Evolutionary conservation across 2,329 filamentous ascomycete genomes (phyloP), one percentile per base, ranked within the genome.

Genomic region (Nothomitra cinnamomea): DNA sequence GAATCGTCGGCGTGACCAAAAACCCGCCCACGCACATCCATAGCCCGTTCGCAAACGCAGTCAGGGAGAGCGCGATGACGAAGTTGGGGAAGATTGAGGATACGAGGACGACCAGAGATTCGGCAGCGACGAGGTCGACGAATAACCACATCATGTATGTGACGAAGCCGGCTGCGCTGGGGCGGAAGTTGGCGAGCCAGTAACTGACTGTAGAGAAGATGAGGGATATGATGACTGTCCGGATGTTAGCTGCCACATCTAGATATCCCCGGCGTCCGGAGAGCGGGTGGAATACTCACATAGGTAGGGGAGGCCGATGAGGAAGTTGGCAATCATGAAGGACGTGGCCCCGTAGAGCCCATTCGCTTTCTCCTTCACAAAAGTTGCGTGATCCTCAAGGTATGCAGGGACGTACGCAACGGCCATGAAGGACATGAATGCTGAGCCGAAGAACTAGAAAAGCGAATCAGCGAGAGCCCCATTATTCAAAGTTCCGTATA

Each of bases 21-120:
- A 94, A 94, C 0, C 87, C 87, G 52, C 82, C 79, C 1, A 90
- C 85, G 52, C 77, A 81, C 87, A 94, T 94, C 87, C 87, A 94
- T 5, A 94, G 71, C 0, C 87, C 87, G 66, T 94, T 94, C 21
- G 85, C 83, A 62, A 94, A 94, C 0, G 87, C 87, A 0, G 85
- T 84, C 1, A 87, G 71, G 0, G 87, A 87, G 0, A 94, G 77
- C 0, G 85, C 73, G 45, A 90, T 77, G 51, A 94, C 87, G 58
- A 94, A 94, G 57, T 81, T 83, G 0, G 85, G 85, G 58, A 88
- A 80, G 1, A 92, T 65, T 1, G 76, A 78, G 0, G 81, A 78
- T 21, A 92, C 71, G 25, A 94, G 72, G 2, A 94, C 85, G 22
- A 94, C 86, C 0, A 94, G 77, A 0, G 83, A 83, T 67, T 92